phyloP scores from a whole-genome alignment of 495 filamentous ascomycete genomes.

The Penicillium salamii region DNA sequence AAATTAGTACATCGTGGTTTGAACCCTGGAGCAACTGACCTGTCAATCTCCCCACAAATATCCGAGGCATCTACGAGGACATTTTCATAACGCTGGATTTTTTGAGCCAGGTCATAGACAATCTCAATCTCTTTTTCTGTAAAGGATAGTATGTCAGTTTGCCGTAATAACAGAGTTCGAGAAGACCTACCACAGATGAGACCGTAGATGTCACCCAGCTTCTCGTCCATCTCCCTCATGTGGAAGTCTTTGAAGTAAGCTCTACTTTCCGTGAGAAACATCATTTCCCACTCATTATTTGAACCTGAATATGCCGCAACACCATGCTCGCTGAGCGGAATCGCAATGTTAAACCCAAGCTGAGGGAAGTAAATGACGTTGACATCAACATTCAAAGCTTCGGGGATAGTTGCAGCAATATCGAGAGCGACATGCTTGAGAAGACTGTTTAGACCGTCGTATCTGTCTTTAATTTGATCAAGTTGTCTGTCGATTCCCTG shows the following conservation, averaged over 20 bases:
- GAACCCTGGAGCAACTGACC: constrained; percentile 31
- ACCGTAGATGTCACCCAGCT: constrained; percentile 81
- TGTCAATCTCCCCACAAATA: constrained; percentile 82
- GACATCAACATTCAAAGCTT: constrained; percentile 57
- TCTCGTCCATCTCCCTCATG: constrained; percentile 80
- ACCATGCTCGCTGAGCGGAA: constrained; percentile 61
- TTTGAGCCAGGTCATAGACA: constrained; percentile 71
- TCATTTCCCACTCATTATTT: constrained; percentile 65
- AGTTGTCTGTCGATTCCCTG: constrained; percentile 71
- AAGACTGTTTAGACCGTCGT: constrained; percentile 71
- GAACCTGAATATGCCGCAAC: constrained; percentile 65
- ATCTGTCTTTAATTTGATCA: constrained; percentile 73
- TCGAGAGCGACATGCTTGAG: constrained; percentile 63
- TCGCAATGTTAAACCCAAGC: constrained; percentile 82
- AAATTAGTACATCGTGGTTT: not conserved
- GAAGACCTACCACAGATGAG: constrained; percentile 68
- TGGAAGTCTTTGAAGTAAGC: constrained; percentile 85
- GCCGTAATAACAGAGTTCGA: not conserved
- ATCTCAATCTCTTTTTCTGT: constrained; percentile 90
- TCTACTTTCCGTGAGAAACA: constrained; percentile 68
- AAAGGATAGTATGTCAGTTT: not conserved
- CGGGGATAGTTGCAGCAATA: constrained; percentile 62
- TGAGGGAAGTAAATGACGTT: constrained; percentile 88
- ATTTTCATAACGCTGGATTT: constrained; percentile 67
- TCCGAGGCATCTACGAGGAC: constrained; percentile 66